Conservation (phyloP, 805 yeast species). For the Wickerhamomyces canadensis region DNA sequence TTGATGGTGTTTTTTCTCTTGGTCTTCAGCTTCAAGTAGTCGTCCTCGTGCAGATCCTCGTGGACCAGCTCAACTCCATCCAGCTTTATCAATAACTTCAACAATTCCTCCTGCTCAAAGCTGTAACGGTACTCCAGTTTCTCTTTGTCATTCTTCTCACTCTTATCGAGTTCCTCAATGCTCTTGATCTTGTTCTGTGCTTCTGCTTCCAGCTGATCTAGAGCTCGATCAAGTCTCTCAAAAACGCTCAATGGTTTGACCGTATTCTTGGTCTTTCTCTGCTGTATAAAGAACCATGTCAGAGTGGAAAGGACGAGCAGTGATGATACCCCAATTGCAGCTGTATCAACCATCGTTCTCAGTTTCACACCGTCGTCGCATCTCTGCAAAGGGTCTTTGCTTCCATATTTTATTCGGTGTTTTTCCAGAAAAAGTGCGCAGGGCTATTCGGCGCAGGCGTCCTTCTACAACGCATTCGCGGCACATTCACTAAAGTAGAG, state of each 20-base stretch:
- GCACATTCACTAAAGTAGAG: too few relatives aligned
- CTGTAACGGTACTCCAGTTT: constrained; percentile 40
- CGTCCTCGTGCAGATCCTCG: constrained; percentile 27
- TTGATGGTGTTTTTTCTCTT: constrained; percentile 57
- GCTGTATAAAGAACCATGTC: background rate
- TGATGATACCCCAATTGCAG: background rate
- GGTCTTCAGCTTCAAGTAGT: constrained; percentile 44
- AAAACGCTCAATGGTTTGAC: background rate
- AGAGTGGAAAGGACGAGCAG: background rate
- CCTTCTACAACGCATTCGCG: too few relatives aligned
- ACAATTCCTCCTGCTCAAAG: constrained; percentile 60
- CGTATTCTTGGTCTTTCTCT: background rate
- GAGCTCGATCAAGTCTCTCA: background rate
- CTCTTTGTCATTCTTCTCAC: too few relatives aligned
- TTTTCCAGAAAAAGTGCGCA: too few relatives aligned
- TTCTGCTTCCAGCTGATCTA: background rate
- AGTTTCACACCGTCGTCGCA: too few relatives aligned
- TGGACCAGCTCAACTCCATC: constrained; percentile 50
- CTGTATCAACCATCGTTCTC: background rate
- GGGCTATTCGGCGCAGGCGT: too few relatives aligned
- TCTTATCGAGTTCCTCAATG: background rate
- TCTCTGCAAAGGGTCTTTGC: too few relatives aligned
- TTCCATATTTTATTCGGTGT: too few relatives aligned
- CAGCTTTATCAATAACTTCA: constrained; percentile 59
- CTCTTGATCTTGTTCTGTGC: background rate